Evolutionary conservation across 2,329 filamentous ascomycete species (phyloP), one percentile per base, ranked within the genome.

Genomic region (Aspergillus ochraceoroseus): DNA sequence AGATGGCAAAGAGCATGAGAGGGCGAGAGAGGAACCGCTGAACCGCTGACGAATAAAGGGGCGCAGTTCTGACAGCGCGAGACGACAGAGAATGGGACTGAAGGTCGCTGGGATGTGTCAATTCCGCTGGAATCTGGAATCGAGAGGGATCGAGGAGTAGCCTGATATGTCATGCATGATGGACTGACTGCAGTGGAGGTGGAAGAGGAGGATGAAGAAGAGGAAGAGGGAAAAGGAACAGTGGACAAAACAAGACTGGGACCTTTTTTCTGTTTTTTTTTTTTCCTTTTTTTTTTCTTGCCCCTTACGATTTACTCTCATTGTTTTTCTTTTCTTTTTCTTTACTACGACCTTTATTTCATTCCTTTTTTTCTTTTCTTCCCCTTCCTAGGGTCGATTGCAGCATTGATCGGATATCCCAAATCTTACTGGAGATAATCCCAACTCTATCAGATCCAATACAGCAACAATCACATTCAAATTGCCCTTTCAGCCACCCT

Each of bases 141-240:
- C 36, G 41, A 42, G 39, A 28, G 23, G 30, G 37, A 47, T 47
- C 37, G 43, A 28, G 48, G 41, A 33, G 25, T 22, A 47, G 39
- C 42, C 44, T 49, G 47, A 53, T 51, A 53, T 53, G 48, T 53
- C 50, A 49, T 51, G 50, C 50, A 49, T 48, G 43, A 46, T 49
- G 38, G 40, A 46, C 39, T 29, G 40, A 46, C 39, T 29, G 36
- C 36, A 19, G 43, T 45, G 37, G 47, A 41, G 27, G 33, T 26
- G 23, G 30, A 30, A 14, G 29, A 8, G 12, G 15, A 36, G 18
- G 15, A 32, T 30, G 12, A 23, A 30, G 15, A 25, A 38, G 27
- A 36, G 25, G 25, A 9, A 23, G 22, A 22, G 25, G 13, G 17
- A 35, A 33, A 11, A 38, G 23, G 19, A 19, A 12, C 11, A 20